Evolutionary conservation across 2,329 filamentous ascomycete genomes (phyloP), one percentile per base, ranked within the genome.

Genomic region (Diaporthe sp.): DNA sequence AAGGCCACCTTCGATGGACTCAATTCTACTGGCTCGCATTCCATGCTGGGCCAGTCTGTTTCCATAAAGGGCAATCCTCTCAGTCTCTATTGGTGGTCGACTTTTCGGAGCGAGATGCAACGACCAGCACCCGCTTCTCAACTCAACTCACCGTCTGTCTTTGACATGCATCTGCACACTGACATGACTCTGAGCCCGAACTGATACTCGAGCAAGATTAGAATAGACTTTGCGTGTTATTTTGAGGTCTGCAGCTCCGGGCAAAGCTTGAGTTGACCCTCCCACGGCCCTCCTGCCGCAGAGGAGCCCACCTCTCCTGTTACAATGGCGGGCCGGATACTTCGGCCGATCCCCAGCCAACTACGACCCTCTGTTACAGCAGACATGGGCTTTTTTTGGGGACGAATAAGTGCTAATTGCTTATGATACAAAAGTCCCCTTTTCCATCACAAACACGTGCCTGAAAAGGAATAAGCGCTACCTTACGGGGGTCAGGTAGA

Each of bases 401-500:
- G 55, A 28, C 40, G 33, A 58, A 25, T 22, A 25, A 25, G 4
- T 60, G 33, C 55, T 22, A 38, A 35, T 60, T 60, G 22, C 9
- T 60, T 28, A 15, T 22, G 17, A 33, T 57, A 3, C 25, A 15
- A 1, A 57, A 58, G n/a, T 38, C 38, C 3, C 19, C 55, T 25
- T 58, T 58, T n/a, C 15, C 19, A 8, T 38, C 8, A 25, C 19
- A 57, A 12, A 47, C 19, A 17, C 19, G 25, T 8, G 12, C n/a
- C 42, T 19, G n/a, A n/a, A n/a, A 55, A 19, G 25, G 22, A 17
- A 33, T 9, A 15, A 6, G 17, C 52, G 15, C 71, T 28, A 70
- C 69, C 55, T 38, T 60, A 79, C 80, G 7, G 82, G 82, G 13
- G 79, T 85, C 77, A 86, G 73, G 69, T 82, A 77, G 4, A 84